Base-by-base conservation (phyloP, 169 alveolate genomes). In the Plasmodium knowlesi region DNA sequence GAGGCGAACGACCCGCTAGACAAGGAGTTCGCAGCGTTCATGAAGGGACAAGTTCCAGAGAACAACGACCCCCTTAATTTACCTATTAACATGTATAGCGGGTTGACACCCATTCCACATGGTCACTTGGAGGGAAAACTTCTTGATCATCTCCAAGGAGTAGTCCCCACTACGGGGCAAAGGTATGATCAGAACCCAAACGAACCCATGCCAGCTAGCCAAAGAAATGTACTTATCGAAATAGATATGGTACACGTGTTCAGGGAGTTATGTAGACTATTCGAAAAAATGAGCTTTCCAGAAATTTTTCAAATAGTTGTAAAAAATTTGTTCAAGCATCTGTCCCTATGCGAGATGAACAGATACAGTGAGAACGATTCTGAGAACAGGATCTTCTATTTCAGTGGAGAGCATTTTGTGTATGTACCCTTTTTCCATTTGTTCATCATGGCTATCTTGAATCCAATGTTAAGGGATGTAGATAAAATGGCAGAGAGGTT, bases 361-460 rank as follows among this genome's bases (percentile, higher is more conserved):
- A 37, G 50, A 16, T 57, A 19, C 82, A 81, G 43, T 25, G 94
- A 89, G 28, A 30, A 28, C 53, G 41, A 22, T 9, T 12, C 14
- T 39, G 8, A 79, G 22, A 78, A 89, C 80, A 89, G 50, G 34
- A 89, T 89, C 30, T 89, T 79, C 14, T 67, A 61, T 70, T 61
- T 79, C 37, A 79, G 34, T 30, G 34, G 72, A n/a, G 76, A 89
- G 46, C 39, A 57, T 12, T 4, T 39, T 25, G 19, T 89, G 34
- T 89, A 89, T 89, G 50, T 89, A 16, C 94, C 94, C 41, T 89
- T 89, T 73, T 89, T 25, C 50, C 82, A 89, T 41, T 81, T 89
- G n/a, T 22, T 70, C 8, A 54, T 89, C 19, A 89, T 89, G 94
- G 94, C 80, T 12, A 14, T 89, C 25, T 9, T 89, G 50, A 16